phyloP scores from a whole-genome alignment of 257 asterid species.

The Salvia rosmarinus region DNA sequence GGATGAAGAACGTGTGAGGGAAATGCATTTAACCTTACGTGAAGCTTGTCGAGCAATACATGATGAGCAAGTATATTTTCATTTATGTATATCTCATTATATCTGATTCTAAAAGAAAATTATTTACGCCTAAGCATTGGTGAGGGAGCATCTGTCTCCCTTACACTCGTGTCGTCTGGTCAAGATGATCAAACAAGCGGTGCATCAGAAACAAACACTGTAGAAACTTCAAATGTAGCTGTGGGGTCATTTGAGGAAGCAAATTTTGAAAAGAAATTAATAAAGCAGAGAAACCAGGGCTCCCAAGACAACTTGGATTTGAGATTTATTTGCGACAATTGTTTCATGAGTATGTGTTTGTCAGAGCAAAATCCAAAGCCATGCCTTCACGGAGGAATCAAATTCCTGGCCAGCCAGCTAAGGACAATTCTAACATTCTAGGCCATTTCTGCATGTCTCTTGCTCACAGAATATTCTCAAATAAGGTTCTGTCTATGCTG shows the following conservation, averaged over 20 bases:
- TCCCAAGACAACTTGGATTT: slow-evolving; percentile 69
- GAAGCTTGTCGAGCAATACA: slow-evolving; percentile 84
- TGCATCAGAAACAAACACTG: slow-evolving; percentile 39
- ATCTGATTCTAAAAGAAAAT: slow-evolving; percentile 63
- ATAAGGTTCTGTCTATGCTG: slow-evolving; percentile 73
- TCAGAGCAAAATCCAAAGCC: slow-evolving; percentile 68
- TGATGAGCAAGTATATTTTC: slow-evolving; percentile 74
- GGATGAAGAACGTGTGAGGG: slow-evolving; percentile 75
- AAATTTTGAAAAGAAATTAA: slow-evolving; percentile 46
- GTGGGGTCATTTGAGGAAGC: slow-evolving; percentile 48
- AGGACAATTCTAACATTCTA: slow-evolving; percentile 71
- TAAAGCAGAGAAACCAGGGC: slow-evolving; percentile 48
- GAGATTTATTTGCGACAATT: slow-evolving; percentile 83
- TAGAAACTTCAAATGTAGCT: slow-evolving; percentile 43
- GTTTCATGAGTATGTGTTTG: slow-evolving; percentile 87
- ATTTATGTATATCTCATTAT: not conserved
- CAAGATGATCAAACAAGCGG: slow-evolving; percentile 50
- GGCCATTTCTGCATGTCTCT: slow-evolving; percentile 90
- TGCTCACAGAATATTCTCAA: slow-evolving; percentile 93
- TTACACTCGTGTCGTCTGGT: slow-evolving; percentile 66
- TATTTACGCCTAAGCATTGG: slow-evolving; percentile 69
- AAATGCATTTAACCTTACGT: slow-evolving; percentile 69
- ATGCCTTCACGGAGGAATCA: slow-evolving; percentile 52
- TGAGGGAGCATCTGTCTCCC: slow-evolving; percentile 78
- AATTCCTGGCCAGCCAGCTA: slow-evolving; percentile 55